Percentiles rank a stretch among this genome's conserved stretches.
Conservation (phyloP, 768 basidiomycete genomes). For the Termitomyces heimii region DNA sequence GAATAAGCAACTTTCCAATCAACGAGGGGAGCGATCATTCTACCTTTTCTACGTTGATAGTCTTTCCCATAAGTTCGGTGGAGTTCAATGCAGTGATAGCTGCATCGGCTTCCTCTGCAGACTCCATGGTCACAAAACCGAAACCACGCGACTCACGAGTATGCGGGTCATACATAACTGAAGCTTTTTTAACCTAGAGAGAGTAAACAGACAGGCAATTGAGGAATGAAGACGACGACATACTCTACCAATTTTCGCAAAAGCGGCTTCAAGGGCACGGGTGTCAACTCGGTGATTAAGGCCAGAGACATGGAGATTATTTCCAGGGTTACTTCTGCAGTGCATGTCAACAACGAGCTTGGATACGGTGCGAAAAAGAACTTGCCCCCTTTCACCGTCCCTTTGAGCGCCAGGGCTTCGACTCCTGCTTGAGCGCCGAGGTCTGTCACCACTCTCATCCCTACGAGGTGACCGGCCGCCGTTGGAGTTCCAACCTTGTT, state of each 20-base stretch:
- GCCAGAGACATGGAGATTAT: conserved; percentile 59
- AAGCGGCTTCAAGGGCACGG: conserved; percentile 82
- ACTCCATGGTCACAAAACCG: conserved; percentile 77
- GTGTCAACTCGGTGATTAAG: conserved; percentile 61
- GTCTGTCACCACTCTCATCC: conserved; percentile 33
- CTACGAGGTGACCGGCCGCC: conserved; percentile 39
- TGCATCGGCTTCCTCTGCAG: conserved; percentile 84
- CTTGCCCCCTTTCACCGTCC: conserved; percentile 52
- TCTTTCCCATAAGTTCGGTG: conserved; percentile 84
- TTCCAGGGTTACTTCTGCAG: conserved; percentile 57
- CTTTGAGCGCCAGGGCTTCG: conserved; percentile 55
- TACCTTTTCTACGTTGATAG: conserved; percentile 86
- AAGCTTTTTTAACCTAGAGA: conserved; percentile 62
- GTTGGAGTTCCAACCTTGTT: conserved; percentile 46
- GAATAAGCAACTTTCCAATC: background rate
- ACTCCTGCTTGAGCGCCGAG: conserved; percentile 71
- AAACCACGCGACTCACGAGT: conserved; percentile 62
- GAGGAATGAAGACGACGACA: conserved; percentile 19
- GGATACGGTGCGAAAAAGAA: conserved; percentile 21
- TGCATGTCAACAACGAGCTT: background rate
- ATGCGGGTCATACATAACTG: conserved; percentile 69
- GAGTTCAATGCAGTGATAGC: conserved; percentile 80
- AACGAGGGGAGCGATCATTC: background rate
- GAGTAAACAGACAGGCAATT: background rate
- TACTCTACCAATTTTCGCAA: conserved; percentile 84